Conservation (phyloP, 164 flowering plant genomes). For the Macadamia integrifolia region DNA sequence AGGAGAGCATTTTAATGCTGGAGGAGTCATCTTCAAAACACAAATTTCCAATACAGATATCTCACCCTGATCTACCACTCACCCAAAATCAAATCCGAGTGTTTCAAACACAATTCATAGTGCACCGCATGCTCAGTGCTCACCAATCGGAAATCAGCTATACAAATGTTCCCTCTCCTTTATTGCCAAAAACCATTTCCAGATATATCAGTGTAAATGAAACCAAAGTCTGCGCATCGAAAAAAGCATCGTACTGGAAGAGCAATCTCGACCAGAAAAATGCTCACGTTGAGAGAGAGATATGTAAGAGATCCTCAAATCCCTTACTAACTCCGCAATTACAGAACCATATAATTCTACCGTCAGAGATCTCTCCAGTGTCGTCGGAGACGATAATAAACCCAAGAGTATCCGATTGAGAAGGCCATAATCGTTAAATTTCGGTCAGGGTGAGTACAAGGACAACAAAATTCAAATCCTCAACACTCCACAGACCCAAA, state of each 20-base stretch:
- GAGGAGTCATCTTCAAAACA: conserved; percentile 63
- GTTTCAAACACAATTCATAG: not conserved
- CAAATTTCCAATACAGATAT: conserved; percentile 7
- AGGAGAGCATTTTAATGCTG: conserved; percentile 66
- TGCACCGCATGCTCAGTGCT: conserved; percentile 1
- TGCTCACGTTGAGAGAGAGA: not conserved
- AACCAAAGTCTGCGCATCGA: not conserved
- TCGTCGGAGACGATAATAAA: conserved; percentile 4
- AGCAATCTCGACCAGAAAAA: not conserved
- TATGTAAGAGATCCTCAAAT: not conserved
- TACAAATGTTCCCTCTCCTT: not conserved
- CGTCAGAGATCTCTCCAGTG: conserved; percentile 2
- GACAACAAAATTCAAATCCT: not conserved
- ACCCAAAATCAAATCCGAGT: conserved; percentile 5
- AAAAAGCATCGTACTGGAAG: not conserved
- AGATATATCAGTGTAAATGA: not conserved
- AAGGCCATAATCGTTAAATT: not conserved
- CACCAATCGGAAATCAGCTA: not conserved
- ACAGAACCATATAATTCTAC: conserved; percentile 21
- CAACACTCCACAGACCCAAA: not conserved
- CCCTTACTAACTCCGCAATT: not conserved
- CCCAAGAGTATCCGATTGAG: conserved; percentile 15
- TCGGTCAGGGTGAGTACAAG: not conserved
- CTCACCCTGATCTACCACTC: conserved; percentile 3
- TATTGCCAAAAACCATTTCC: not conserved